These are phyloP conservation scores for Gossypium longicalyx DNA, from an alignment of 345 rosid species.

Conservation along the genomic window DNA sequence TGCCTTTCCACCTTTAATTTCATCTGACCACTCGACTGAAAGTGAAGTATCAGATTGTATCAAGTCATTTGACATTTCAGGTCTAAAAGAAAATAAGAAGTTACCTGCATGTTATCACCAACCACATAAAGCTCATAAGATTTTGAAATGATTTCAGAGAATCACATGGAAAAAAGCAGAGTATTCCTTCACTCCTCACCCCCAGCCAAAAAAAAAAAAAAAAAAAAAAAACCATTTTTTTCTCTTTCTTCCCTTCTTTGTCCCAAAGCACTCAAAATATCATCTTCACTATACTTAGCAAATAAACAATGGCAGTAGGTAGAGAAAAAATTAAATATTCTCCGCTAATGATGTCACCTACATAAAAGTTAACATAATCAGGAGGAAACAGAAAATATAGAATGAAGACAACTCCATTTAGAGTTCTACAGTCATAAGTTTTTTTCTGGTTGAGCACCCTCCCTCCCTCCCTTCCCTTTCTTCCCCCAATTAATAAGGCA, in stretches of 20 bases:
- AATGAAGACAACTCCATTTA: not conserved
- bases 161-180: not conserved
- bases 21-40: slow-evolving; percentile 81
- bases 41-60: slow-evolving; percentile 35
- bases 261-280: not conserved
- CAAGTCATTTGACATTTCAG: slow-evolving; percentile 47
- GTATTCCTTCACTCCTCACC: not conserved
- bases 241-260: not conserved
- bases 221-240: not conserved
- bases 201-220: not conserved
- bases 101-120: slow-evolving; percentile 58
- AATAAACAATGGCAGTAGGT: not conserved
- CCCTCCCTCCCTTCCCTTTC: not conserved
- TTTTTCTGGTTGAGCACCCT: not conserved
- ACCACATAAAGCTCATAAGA: slow-evolving; percentile 12
- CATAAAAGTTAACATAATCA: not conserved
- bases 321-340: not conserved
- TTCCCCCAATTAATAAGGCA: not conserved
- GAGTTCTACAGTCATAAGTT: not conserved
- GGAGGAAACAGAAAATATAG: not conserved
- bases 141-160: not conserved
- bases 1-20: slow-evolving; percentile 86
- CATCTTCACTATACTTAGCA: not conserved
- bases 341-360: not conserved
- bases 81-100: slow-evolving; percentile 86